Evolutionary conservation across 1,139 yeast species (phyloP).

Genomic region (Yamadazyma songkhlaensis): DNA sequence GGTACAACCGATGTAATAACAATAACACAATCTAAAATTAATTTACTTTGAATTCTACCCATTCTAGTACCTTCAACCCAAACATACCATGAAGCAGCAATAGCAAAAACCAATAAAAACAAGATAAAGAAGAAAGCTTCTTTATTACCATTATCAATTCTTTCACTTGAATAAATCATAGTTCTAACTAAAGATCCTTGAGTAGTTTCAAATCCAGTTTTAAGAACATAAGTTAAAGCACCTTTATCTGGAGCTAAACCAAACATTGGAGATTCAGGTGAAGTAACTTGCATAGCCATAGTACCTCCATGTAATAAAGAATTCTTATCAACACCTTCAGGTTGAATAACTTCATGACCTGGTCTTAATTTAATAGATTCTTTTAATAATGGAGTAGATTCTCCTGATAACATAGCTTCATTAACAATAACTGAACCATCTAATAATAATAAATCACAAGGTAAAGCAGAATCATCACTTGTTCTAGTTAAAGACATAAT

Average conservation of each 20-base stretch:
- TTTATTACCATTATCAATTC: conserved; percentile 93
- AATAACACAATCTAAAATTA: conserved; percentile 91
- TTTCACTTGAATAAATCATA: conserved; percentile 95
- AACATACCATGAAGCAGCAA: conserved; percentile 96
- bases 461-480: conserved; percentile 86
- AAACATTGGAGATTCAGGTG: conserved; percentile 51
- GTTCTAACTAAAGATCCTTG: conserved; percentile 98
- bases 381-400: conserved; percentile 92
- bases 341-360: conserved; percentile 57
- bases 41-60: conserved; percentile 93
- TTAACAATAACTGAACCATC: conserved; percentile 92
- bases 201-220: conserved; percentile 96
- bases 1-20: conserved; percentile 98
- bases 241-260: conserved; percentile 84
- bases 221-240: conserved; percentile 84
- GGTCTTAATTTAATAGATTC: conserved; percentile 90
- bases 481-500: conserved; percentile 85
- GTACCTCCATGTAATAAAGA: conserved; percentile 96
- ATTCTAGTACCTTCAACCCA: conserved; percentile 97
- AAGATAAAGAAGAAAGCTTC: conserved; percentile 92
- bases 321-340: conserved; percentile 86
- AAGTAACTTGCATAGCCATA: conserved; percentile 86
- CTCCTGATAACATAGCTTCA: conserved; percentile 98
- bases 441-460: conserved; percentile 87
- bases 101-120: conserved; percentile 85